phyloP scores from a whole-genome alignment of 768 basidiomycete species.

The Boletus subcaerulescens region DNA sequence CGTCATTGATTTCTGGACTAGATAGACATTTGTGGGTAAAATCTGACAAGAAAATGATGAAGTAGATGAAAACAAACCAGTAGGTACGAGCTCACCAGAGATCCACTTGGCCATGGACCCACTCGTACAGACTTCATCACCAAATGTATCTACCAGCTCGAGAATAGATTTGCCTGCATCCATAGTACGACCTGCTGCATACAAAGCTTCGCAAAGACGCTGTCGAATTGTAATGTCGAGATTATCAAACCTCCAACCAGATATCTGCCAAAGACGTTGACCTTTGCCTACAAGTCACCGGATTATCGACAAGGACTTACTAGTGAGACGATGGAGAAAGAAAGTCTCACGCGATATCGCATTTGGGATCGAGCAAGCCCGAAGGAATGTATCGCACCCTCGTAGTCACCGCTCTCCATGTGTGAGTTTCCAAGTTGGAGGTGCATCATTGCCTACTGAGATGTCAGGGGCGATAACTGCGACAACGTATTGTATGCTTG shows the following conservation, averaged over 20 bases:
- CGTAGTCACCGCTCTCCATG: neutral
- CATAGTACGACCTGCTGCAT: neutral
- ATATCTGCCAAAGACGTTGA: neutral
- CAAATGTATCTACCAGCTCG: neutral
- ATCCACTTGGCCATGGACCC: neutral
- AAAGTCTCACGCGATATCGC: neutral
- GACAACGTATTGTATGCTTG: no score
- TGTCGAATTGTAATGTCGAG: neutral
- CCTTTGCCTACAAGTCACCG: neutral
- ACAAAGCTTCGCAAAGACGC: neutral
- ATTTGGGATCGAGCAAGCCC: neutral
- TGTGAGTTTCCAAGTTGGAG: neutral
- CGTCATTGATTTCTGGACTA: neutral
- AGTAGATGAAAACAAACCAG: neutral
- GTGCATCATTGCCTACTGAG: no score
- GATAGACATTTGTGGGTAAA: neutral
- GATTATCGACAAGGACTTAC: neutral
- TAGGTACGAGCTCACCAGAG: neutral
- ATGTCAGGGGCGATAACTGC: no score
- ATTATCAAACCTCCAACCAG: neutral
- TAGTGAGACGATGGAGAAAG: neutral
- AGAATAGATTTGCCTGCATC: neutral
- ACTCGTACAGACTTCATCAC: no score
- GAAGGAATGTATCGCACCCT: neutral
- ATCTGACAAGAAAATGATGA: neutral